Conservation (phyloP, 2,329 filamentous ascomycete genomes). For the Leptographium radiaticola region DNA sequence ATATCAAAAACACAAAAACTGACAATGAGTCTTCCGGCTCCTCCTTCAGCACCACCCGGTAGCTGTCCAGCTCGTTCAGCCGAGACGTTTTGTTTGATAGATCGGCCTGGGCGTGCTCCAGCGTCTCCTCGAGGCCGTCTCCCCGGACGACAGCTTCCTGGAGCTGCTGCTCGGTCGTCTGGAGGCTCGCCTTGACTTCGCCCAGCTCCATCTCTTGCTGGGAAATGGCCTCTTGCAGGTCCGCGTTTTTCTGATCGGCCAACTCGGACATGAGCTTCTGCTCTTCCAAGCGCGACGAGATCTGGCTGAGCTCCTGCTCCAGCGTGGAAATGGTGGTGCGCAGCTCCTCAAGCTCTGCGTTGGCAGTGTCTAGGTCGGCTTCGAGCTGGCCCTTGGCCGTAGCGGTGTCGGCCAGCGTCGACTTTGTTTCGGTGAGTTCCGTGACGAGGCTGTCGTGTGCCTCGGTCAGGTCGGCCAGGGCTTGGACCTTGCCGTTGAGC, state of each 20-base stretch:
- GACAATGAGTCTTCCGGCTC: slow-evolving; percentile 20
- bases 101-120: slow-evolving; percentile 13
- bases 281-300: slow-evolving; percentile 5
- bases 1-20: slow-evolving; percentile 2
- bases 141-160: slow-evolving; percentile 10
- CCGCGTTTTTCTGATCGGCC: slow-evolving; percentile 10
- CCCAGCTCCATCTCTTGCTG: slow-evolving; percentile 13
- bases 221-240: slow-evolving; percentile 13
- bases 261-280: slow-evolving; percentile 5
- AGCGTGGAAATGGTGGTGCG: neutral
- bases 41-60: slow-evolving; percentile 15
- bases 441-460: slow-evolving; percentile 7
- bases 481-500: slow-evolving; percentile 13
- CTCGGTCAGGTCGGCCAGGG: slow-evolving; percentile 12
- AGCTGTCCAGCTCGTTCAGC: slow-evolving; percentile 17
- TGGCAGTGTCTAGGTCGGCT: slow-evolving; percentile 8
- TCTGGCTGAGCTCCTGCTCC: slow-evolving; percentile 1
- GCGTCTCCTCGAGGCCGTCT: slow-evolving; percentile 12
- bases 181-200: slow-evolving; percentile 12
- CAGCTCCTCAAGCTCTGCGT: slow-evolving; percentile 10
- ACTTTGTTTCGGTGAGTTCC: slow-evolving; percentile 13
- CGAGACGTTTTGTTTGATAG: slow-evolving; percentile 13
- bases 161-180: slow-evolving; percentile 13
- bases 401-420: slow-evolving; percentile 8
- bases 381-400: slow-evolving; percentile 1